These are phyloP conservation scores for Talaromyces rugulosus DNA, from an alignment of 2,329 filamentous ascomycete genomes.

Conservation along the genomic window DNA sequence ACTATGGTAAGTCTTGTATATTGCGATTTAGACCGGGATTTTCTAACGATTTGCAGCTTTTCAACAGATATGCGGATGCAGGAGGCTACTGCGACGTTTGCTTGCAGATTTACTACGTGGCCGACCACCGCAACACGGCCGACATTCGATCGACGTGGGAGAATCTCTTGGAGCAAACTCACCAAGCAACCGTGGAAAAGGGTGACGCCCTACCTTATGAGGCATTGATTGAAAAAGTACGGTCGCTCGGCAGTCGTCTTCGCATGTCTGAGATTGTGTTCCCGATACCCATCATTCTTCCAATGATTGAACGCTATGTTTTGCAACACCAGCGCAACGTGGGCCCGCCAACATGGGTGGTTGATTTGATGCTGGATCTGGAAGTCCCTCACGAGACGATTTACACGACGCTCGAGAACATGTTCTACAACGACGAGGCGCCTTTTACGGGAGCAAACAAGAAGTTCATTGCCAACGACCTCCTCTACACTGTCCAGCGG, in stretches of 20 bases:
- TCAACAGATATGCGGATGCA: slow-evolving; percentile 84
- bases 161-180: slow-evolving; percentile 69
- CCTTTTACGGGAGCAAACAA: slow-evolving; percentile 60
- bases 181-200: slow-evolving; percentile 50
- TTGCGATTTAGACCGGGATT: background rate
- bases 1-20: slow-evolving; percentile 61
- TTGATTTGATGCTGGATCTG: slow-evolving; percentile 63
- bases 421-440: slow-evolving; percentile 64
- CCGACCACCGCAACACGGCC: slow-evolving; percentile 82
- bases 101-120: slow-evolving; percentile 84
- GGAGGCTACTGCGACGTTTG: slow-evolving; percentile 92
- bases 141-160: slow-evolving; percentile 84
- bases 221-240: slow-evolving; percentile 51
- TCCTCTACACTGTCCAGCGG: slow-evolving; percentile 56
- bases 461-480: slow-evolving; percentile 56
- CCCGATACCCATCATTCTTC: slow-evolving; percentile 51
- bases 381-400: slow-evolving; percentile 59
- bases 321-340: slow-evolving; percentile 47
- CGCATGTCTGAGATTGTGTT: slow-evolving; percentile 54
- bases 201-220: slow-evolving; percentile 44
- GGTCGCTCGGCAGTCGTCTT: slow-evolving; percentile 53
- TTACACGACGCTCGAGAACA: slow-evolving; percentile 58
- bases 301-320: slow-evolving; percentile 53
- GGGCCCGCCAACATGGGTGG: slow-evolving; percentile 53
- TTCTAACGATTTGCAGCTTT: slow-evolving; percentile 59